A percentile compares a stretch with the other conserved stretches of the same genome.
Evolutionary conservation across 2,329 filamentous ascomycete species (phyloP).

Genomic region (Fusarium scirpi): DNA sequence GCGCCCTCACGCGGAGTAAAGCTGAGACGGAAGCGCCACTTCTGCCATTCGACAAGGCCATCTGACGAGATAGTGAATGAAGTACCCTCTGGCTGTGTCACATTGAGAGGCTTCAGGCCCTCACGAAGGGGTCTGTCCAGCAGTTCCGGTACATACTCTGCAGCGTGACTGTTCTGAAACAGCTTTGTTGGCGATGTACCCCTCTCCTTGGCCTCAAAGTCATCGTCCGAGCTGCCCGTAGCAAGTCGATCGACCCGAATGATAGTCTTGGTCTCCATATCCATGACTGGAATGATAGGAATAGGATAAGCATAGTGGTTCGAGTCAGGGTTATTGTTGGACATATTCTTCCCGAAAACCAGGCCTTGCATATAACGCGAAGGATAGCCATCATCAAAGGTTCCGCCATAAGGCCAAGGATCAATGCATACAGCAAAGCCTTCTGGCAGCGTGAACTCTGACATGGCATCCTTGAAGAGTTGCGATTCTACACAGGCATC

Average conservation of each 20-base stretch:
- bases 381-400: slow-evolving; percentile 51
- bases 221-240: slow-evolving; percentile 60
- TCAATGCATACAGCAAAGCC: slow-evolving; percentile 60
- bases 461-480: slow-evolving; percentile 60
- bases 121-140: slow-evolving; percentile 60
- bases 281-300: slow-evolving; percentile 70
- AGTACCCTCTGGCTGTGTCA: slow-evolving; percentile 59
- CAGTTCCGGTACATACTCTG: slow-evolving; percentile 65
- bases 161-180: slow-evolving; percentile 15
- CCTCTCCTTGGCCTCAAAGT: slow-evolving; percentile 53
- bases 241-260: slow-evolving; percentile 69
- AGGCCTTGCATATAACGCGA: slow-evolving; percentile 62
- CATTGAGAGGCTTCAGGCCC: slow-evolving; percentile 76
- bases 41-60: slow-evolving; percentile 65
- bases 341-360: slow-evolving; percentile 59
- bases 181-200: slow-evolving; percentile 58
- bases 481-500: slow-evolving; percentile 57
- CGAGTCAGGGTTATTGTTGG: slow-evolving; percentile 62
- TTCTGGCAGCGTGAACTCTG: slow-evolving; percentile 31
- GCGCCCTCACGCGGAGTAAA: slow-evolving; percentile 78
- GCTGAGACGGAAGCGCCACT: slow-evolving; percentile 74
- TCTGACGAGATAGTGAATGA: slow-evolving; percentile 62
- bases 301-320: slow-evolving; percentile 74
- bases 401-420: slow-evolving; percentile 76
- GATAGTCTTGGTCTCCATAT: slow-evolving; percentile 65